Evolutionary conservation across 768 basidiomycete genomes (phyloP).

Genomic region (Pulveroboletus sp.): DNA sequence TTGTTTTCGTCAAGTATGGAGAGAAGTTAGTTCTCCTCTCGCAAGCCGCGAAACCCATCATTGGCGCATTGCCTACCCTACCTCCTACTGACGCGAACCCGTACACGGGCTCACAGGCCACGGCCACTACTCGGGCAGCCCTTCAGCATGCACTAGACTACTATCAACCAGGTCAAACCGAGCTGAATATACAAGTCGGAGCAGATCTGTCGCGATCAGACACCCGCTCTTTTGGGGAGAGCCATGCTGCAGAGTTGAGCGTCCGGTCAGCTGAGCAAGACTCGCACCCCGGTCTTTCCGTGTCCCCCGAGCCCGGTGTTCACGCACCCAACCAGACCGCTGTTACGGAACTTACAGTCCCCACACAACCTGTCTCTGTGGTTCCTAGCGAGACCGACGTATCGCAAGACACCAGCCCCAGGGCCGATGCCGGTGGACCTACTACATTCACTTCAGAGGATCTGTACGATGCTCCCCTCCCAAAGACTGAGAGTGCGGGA

Average conservation of each 20-base stretch:
- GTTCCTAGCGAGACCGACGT: constrained; percentile 48
- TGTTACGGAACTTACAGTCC: constrained; percentile 20
- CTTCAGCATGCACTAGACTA: constrained; percentile 77
- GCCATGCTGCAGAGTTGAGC: constrained; percentile 70
- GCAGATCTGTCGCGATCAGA: constrained; percentile 65
- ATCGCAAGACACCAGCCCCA: neutral
- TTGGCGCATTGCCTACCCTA: constrained; percentile 59
- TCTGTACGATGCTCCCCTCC: constrained; percentile 26
- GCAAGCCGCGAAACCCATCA: constrained; percentile 62
- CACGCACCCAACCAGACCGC: constrained; percentile 25
- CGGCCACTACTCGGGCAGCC: constrained; percentile 66
- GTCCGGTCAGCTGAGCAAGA: constrained; percentile 27
- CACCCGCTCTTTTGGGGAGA: constrained; percentile 80
- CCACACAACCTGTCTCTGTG: too few relatives aligned
- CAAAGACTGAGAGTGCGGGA: constrained; percentile 49
- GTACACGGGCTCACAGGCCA: constrained; percentile 59
- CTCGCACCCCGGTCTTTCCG: constrained; percentile 35
- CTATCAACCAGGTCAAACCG: constrained; percentile 65
- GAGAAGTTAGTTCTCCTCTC: constrained; percentile 75
- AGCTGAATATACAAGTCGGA: constrained; percentile 43
- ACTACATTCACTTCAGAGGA: constrained; percentile 26
- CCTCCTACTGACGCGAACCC: constrained; percentile 55
- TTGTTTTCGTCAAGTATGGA: constrained; percentile 50
- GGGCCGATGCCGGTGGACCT: constrained; percentile 14
- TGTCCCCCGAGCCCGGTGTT: constrained; percentile 29